A percentile compares a stretch with the other conserved stretches of the same genome.
Evolutionary conservation across 2,329 filamentous ascomycete species (phyloP).

Genomic region (Juglanconis oblonga): DNA sequence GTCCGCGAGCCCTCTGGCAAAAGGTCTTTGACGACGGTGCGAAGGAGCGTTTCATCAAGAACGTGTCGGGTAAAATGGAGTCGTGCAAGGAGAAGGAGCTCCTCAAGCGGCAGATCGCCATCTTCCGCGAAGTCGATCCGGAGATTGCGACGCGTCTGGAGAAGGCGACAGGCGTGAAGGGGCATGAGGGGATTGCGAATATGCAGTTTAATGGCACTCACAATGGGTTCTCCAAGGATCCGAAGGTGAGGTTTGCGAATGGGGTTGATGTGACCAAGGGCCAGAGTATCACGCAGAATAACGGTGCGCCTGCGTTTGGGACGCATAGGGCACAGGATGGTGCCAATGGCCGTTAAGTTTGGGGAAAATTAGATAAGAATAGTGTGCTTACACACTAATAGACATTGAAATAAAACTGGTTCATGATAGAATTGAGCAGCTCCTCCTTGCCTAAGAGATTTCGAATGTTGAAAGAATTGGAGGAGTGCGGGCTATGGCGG

Average conservation of each 20-base stretch:
- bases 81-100: conserved; percentile 57
- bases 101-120: conserved; percentile 62
- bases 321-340: conserved; percentile 5
- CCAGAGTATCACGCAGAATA: conserved; percentile 4
- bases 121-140: conserved; percentile 60
- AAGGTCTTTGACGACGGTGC: conserved; percentile 59
- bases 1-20: conserved; percentile 57
- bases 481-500: no score
- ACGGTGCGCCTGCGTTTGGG: conserved; percentile 12
- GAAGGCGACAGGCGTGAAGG: conserved; percentile 58
- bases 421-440: no score
- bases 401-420: no score
- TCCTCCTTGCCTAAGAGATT: no score
- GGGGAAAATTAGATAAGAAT: no score
- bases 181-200: conserved; percentile 53
- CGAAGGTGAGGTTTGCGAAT: conserved; percentile 46
- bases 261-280: conserved; percentile 32
- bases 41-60: conserved; percentile 56
- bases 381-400: no score
- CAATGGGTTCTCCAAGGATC: conserved; percentile 56
- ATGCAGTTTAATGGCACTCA: conserved; percentile 59
- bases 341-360: neutral
- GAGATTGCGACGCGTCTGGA: conserved; percentile 57
- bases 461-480: no score
- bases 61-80: conserved; percentile 60